Percentiles rank a stretch among this genome's conserved stretches.
Conservation (phyloP, 768 basidiomycete genomes). For the Saitozyma podzolica region DNA sequence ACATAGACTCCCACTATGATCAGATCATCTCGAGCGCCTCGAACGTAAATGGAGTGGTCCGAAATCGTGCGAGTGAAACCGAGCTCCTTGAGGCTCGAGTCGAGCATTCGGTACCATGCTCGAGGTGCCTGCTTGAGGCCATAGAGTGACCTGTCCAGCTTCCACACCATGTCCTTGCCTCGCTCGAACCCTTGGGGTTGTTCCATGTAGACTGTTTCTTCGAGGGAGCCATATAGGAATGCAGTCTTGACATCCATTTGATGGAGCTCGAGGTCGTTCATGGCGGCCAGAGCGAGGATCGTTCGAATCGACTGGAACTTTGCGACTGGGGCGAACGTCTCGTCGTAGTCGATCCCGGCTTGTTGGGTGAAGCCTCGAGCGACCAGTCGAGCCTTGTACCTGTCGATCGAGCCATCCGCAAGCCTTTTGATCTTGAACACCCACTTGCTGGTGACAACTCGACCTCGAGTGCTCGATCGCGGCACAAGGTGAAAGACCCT, state of each 20-base stretch:
- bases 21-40: background rate
- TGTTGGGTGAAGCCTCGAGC: constrained; percentile 17
- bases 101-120: constrained; percentile 11
- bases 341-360: constrained; percentile 14
- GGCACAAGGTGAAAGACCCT: constrained; percentile 4
- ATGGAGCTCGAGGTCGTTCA: constrained; percentile 14
- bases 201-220: constrained; percentile 14
- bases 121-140: constrained; percentile 21
- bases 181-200: constrained; percentile 11
- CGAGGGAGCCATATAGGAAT: constrained; percentile 21
- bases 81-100: constrained; percentile 13
- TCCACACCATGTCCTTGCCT: constrained; percentile 4
- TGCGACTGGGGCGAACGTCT: constrained; percentile 20
- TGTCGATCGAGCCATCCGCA: constrained; percentile 1
- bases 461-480: constrained; percentile 1
- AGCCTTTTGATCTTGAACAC: constrained; percentile 1
- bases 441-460: constrained; percentile 4
- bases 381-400: constrained; percentile 20
- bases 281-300: constrained; percentile 16
- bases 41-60: constrained; percentile 5
- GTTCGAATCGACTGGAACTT: constrained; percentile 12
- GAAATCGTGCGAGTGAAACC: constrained; percentile 8
- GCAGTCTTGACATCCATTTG: constrained; percentile 21
- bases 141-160: constrained; percentile 18
- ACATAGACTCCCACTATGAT: constrained; percentile 12